phyloP scores from a whole-genome alignment of 1,284 basidiomycete genomes.

The Cutaneotrichosporon mucoides region DNA sequence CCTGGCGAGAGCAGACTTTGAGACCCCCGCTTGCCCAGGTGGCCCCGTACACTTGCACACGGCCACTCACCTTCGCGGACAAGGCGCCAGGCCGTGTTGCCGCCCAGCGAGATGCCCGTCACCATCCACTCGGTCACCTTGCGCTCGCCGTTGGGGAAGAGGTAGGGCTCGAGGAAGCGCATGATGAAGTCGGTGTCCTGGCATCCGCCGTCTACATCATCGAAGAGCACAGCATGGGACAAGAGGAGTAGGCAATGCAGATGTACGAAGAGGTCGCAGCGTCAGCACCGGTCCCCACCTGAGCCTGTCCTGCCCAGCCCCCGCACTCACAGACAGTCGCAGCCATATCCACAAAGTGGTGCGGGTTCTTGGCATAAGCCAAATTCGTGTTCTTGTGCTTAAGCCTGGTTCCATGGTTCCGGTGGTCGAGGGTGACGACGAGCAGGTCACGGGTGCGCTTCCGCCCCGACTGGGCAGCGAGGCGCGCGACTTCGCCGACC shows the following conservation, averaged over 20 bases:
- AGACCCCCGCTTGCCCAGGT: no score
- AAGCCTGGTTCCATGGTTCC: slow-evolving; percentile 67
- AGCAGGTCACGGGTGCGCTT: slow-evolving; percentile 35
- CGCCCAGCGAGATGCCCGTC: slow-evolving; percentile 55
- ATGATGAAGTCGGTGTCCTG: slow-evolving; percentile 74
- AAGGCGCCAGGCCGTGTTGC: slow-evolving; percentile 49
- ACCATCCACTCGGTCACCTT: slow-evolving; percentile 63
- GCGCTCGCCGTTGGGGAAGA: slow-evolving; percentile 69
- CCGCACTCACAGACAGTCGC: slow-evolving; percentile 54
- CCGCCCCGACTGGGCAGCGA: slow-evolving; percentile 11
- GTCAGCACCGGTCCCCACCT: no score
- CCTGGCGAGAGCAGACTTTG: no score
- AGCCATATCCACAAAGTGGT: slow-evolving; percentile 69
- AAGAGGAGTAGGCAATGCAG: neutral
- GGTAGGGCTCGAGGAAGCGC: slow-evolving; percentile 69
- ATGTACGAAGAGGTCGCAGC: no score
- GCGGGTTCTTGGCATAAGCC: slow-evolving; percentile 60
- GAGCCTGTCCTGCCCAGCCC: no score
- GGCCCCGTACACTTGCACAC: no score
- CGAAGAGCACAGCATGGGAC: neutral
- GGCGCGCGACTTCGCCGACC: slow-evolving; percentile 23
- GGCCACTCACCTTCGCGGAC: slow-evolving; percentile 44
- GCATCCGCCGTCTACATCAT: slow-evolving; percentile 58
- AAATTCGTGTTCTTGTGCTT: slow-evolving; percentile 57
- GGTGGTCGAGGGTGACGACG: slow-evolving; percentile 57